Evolutionary conservation across 352 stramenopile species (phyloP), one percentile per base, ranked within the genome.

Genomic region (Thalassiosira hispida): DNA sequence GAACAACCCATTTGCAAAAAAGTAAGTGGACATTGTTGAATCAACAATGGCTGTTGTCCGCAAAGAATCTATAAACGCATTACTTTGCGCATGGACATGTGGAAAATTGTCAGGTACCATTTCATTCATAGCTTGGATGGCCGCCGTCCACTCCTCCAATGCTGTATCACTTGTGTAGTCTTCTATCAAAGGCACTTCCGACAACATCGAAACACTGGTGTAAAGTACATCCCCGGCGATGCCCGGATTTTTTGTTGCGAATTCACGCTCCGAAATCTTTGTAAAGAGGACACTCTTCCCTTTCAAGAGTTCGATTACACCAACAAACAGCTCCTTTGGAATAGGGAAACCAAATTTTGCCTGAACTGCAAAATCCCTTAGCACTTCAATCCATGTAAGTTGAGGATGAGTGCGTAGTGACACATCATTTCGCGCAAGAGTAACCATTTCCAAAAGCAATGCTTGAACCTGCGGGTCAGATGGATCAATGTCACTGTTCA

Each of bases 271-370:
- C 23, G 67, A 20, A 33, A 61, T n/a, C 2, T 27, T 67, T 7
- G 23, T 38, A 60, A 79, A 79, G 29, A 42, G 42, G 23, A 0
- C 1, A 52, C 35, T 68, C 27, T 66, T 23, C 11, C n/a, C 20
- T 61, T 74, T 79, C 49, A 79, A 23, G 0, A 74, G 38, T 3
- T 79, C 59, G 0, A 79, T 3, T 27, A 51, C n/a, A 0, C 71
- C 71, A 14, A 74, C 44, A 20, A 79, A 79, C 8, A 73, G 40
- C 5, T 79, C 71, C 62, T 79, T 79, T 7, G 60, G 60, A 27
- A 79, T 25, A 12, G 71, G 71, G 25, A 79, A 79, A 16, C 61
- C 71, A 73, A 74, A 31, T 67, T 62, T 62, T 38, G 8, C 42
- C 49, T 66, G 1, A n/a, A 67, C 18, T 53, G 71, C 71, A 63